These are phyloP conservation scores for Mikania micrantha DNA, from an alignment of 129 eudicot species.

Conservation along the genomic window DNA sequence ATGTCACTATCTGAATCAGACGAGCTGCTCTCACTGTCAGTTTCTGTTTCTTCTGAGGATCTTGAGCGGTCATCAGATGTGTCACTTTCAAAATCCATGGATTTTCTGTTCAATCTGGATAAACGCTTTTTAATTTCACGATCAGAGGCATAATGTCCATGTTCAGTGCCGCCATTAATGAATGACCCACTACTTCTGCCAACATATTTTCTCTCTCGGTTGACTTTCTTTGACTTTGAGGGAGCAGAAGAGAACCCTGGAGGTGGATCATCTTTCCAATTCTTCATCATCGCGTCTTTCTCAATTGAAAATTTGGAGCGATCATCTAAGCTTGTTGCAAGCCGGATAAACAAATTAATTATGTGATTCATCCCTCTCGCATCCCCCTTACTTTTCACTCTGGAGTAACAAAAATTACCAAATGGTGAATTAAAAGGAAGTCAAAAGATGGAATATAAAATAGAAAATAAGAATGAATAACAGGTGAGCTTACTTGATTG, in stretches of 20 bases:
- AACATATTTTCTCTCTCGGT: slow-evolving; percentile 54
- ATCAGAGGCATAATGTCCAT: slow-evolving; percentile 63
- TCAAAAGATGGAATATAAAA: neutral
- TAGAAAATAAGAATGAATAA: neutral
- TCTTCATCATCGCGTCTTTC: slow-evolving; percentile 61
- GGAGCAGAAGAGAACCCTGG: slow-evolving; percentile 57
- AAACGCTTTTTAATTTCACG: slow-evolving; percentile 66
- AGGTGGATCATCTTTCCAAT: slow-evolving; percentile 69
- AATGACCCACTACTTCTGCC: slow-evolving; percentile 44
- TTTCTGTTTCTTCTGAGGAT: slow-evolving; percentile 61
- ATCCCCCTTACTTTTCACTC: slow-evolving; percentile 59
- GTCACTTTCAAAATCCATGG: slow-evolving; percentile 61
- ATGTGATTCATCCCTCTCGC: slow-evolving; percentile 63
- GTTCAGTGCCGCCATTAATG: slow-evolving; percentile 42
- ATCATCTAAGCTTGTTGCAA: slow-evolving; percentile 68
- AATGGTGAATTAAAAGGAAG: slow-evolving; percentile 1
- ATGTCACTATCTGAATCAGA: slow-evolving; percentile 63
- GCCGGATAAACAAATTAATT: slow-evolving; percentile 58
- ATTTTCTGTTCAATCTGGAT: slow-evolving; percentile 60
- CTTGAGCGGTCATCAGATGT: slow-evolving; percentile 69
- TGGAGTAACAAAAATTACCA: slow-evolving; percentile 21
- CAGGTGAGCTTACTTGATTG: slow-evolving; percentile 52
- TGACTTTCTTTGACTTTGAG: slow-evolving; percentile 56
- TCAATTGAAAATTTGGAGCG: slow-evolving; percentile 42
- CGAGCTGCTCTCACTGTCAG: slow-evolving; percentile 48